These are phyloP conservation scores for Sporothrix globosa DNA, from an alignment of 2,329 filamentous ascomycete species.

Conservation along the genomic window DNA sequence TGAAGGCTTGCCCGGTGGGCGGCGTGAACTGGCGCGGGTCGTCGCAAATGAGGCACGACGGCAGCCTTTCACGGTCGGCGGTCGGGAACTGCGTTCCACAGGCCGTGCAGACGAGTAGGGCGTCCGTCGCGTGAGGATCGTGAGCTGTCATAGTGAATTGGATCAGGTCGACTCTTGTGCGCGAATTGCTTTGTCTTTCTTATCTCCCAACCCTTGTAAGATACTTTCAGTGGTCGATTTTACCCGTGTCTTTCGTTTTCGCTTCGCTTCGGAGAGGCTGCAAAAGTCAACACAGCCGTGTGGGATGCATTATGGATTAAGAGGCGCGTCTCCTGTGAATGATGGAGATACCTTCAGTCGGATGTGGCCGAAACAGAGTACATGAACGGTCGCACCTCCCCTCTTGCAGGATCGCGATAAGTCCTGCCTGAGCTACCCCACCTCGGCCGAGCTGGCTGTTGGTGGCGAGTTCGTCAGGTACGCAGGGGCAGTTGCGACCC, in stretches of 20 bases:
- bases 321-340: not conserved
- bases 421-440: constrained; percentile 28
- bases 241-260: not conserved
- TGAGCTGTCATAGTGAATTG: constrained; percentile 24
- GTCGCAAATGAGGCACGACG: constrained; percentile 71
- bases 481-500: constrained; percentile 18
- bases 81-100: constrained; percentile 72
- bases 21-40: constrained; percentile 73
- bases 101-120: constrained; percentile 63
- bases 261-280: not conserved
- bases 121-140: constrained; percentile 33
- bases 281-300: not conserved
- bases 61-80: constrained; percentile 52
- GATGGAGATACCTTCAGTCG: not conserved
- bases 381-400: constrained; percentile 8
- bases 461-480: constrained; percentile 13
- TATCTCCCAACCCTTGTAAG: not conserved
- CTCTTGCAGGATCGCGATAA: constrained; percentile 30
- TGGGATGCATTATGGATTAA: not conserved
- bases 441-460: constrained; percentile 4
- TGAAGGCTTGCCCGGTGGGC: constrained; percentile 66
- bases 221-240: not conserved
- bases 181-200: not conserved
- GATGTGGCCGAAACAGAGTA: not conserved
- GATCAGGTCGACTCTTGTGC: not conserved